phyloP scores from a whole-genome alignment of 192 early-diverging fungal genomes.

The Dispira simplex region DNA sequence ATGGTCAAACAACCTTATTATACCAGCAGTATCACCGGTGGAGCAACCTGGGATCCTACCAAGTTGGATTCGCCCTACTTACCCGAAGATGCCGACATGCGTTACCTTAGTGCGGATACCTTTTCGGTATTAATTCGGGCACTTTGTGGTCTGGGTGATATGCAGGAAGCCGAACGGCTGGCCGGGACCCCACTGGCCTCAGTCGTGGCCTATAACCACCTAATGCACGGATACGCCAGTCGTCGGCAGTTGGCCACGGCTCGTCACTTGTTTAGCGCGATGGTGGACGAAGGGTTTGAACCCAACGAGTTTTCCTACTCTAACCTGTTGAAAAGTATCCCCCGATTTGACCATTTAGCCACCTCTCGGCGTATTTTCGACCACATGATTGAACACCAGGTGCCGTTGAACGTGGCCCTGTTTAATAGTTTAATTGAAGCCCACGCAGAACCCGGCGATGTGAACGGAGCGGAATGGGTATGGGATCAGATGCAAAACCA shows the following conservation, averaged over 20 bases:
- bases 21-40: neutral
- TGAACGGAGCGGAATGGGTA: neutral
- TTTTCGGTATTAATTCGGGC: slow-evolving; percentile 8
- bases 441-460: neutral
- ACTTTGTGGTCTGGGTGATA: neutral
- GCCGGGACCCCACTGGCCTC: neutral
- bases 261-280: neutral
- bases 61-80: neutral
- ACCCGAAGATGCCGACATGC: neutral
- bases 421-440: slow-evolving; percentile 5
- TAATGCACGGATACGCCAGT: neutral
- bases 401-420: neutral
- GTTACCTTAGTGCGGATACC: neutral
- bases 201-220: neutral
- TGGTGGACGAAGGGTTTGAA: neutral
- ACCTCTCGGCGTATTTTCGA: neutral
- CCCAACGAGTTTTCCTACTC: slow-evolving; percentile 3
- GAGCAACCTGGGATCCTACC: neutral
- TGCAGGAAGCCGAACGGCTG: neutral
- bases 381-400: neutral
- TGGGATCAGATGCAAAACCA: neutral
- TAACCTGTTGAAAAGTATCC: neutral
- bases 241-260: neutral
- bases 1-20: neutral
- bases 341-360: neutral